Evolutionary conservation across 805 yeast species (phyloP).

Genomic region (Teunomyces atbi): DNA sequence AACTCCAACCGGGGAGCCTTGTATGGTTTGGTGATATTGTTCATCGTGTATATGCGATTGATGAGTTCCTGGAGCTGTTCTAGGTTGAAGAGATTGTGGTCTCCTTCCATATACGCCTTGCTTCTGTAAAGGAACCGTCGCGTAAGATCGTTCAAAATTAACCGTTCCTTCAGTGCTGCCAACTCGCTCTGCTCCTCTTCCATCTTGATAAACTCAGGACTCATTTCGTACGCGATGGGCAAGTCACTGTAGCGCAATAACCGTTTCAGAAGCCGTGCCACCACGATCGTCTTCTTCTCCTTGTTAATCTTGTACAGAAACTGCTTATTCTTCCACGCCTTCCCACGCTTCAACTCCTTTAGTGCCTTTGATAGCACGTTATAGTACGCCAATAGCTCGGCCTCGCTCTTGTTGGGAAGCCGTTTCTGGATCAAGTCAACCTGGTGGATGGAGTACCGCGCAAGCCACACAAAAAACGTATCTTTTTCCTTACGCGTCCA

Average conservation of each 20-base stretch:
- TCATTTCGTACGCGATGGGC: slow-evolving; percentile 55
- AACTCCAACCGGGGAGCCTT: slow-evolving; percentile 4
- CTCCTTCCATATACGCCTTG: background rate
- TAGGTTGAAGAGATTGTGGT: background rate
- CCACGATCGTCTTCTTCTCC: slow-evolving; percentile 6
- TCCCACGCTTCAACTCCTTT: slow-evolving; percentile 5
- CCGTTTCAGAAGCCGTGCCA: slow-evolving; percentile 10
- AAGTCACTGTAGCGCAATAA: slow-evolving; percentile 42
- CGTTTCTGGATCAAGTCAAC: slow-evolving; percentile 37
- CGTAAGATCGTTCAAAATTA: slow-evolving; percentile 6
- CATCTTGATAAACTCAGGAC: slow-evolving; percentile 37
- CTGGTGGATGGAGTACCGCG: slow-evolving; percentile 49
- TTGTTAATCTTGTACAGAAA: slow-evolving; percentile 10
- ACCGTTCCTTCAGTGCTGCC: slow-evolving; percentile 20
- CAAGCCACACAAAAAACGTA: slow-evolving; percentile 47
- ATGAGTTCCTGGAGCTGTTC: background rate
- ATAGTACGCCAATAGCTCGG: slow-evolving; percentile 49
- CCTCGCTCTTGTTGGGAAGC: slow-evolving; percentile 40
- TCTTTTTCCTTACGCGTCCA: slow-evolving; percentile 55
- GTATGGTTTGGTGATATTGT: background rate
- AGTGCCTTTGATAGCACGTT: slow-evolving; percentile 31
- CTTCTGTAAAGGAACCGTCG: background rate
- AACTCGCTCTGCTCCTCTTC: slow-evolving; percentile 42
- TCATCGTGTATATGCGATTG: background rate
- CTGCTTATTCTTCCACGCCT: background rate